Evolutionary conservation across 2,329 filamentous ascomycete species (phyloP), one percentile per base, ranked within the genome.

Genomic region (Fusarium chuoi): DNA sequence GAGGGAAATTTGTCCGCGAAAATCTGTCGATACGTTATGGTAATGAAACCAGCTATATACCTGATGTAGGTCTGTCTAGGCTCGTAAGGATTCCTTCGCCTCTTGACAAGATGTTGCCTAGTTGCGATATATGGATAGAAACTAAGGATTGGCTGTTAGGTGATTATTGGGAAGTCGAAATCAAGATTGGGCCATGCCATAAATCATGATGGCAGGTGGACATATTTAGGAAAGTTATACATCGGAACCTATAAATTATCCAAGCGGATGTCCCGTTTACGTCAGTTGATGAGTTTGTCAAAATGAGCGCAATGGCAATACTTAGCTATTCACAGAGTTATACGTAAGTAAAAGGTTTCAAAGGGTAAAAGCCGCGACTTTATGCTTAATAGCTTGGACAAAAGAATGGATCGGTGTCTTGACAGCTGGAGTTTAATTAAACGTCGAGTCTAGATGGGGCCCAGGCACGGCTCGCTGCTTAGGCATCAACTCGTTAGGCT

Each of bases 61-160:
- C 24, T 24, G 3, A 12, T 0, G 10, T 0, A 36, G 3, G 18
- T 26, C n/a, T 14, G 18, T 6, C 44, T 10, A 10, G 24, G 12
- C 44, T 46, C 6, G 18, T 7, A 11, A 46, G 44, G 5, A 4
- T 46, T 0, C 5, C 1, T 28, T 46, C 24, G 0, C 24, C 2
- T 15, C 17, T 6, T 22, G 18, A 7, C 6, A 3, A 12, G 5
- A 8, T 0, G 6, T 28, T 22, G 18, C 44, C 44, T 14, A 7
- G 12, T 6, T 46, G 12, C 6, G 44, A 46, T 46, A 18, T 46
- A 1, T 46, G 44, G 44, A 22, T 46, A 7, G 24, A 26, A 46
- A 20, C 18, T 20, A 0, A 10, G 12, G 0, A 22, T 8, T 22
- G 7, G 3, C 12, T 1, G 17, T 14, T 9, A 0, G 0, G 5